Evolutionary conservation across 495 filamentous ascomycete species (phyloP).

Genomic region (Umbilicaria muhlenbergii): DNA sequence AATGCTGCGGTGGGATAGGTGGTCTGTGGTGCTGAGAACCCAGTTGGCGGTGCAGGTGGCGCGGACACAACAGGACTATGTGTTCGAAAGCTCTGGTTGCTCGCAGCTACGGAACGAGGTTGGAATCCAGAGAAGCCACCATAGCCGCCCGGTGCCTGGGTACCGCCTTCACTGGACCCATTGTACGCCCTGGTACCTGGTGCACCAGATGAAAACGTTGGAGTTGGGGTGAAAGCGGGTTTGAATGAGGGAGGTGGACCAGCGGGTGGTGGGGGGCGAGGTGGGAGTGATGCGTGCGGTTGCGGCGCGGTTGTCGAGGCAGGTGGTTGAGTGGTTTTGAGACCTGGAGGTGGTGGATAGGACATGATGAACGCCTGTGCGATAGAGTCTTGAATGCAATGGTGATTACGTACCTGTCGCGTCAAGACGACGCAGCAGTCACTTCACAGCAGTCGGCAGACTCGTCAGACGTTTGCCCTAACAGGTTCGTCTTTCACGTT

Average conservation of each 20-base stretch:
- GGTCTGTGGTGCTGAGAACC: slow-evolving; percentile 24
- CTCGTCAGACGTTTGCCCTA: no score
- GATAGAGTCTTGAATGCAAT: slow-evolving; percentile 19
- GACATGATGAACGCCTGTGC: slow-evolving; percentile 80
- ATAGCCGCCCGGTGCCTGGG: slow-evolving; percentile 19
- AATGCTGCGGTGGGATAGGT: slow-evolving; percentile 28
- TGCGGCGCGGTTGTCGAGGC: slow-evolving; percentile 22
- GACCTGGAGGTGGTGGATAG: slow-evolving; percentile 85
- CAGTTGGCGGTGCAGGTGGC: slow-evolving; percentile 23
- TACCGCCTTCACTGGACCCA: slow-evolving; percentile 20
- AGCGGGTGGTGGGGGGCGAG: slow-evolving; percentile 61
- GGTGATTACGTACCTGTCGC: slow-evolving; percentile 46
- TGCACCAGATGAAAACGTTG: slow-evolving; percentile 22
- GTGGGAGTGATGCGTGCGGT: slow-evolving; percentile 59
- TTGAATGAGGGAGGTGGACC: slow-evolving; percentile 39
- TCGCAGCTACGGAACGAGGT: slow-evolving; percentile 43
- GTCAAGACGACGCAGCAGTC: slow-evolving; percentile 24
- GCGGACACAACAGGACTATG: slow-evolving; percentile 28
- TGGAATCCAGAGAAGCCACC: slow-evolving; percentile 40
- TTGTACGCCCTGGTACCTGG: slow-evolving; percentile 17
- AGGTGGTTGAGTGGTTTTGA: slow-evolving; percentile 27
- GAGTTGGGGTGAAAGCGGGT: slow-evolving; percentile 35
- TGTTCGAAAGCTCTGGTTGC: slow-evolving; percentile 25
- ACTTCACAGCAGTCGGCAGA: not conserved
- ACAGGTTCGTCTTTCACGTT: no score